Conservation (phyloP, 352 stramenopile species). For the Peronosclerospora sorghi region DNA sequence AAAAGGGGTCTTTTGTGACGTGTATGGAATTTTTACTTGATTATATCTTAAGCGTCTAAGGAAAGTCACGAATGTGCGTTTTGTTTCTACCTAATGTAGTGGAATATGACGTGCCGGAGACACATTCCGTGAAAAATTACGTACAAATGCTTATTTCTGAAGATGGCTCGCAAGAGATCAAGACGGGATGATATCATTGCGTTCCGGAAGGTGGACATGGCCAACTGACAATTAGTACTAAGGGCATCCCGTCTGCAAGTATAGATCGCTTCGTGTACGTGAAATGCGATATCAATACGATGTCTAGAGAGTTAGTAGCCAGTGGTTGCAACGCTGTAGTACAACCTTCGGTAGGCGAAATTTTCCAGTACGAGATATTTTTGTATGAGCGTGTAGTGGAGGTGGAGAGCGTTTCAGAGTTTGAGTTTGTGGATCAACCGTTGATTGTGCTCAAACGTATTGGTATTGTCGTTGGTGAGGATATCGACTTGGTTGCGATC, state of each 20-base stretch:
- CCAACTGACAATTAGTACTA: constrained; percentile 68
- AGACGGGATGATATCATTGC: constrained; percentile 71
- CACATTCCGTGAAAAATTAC: constrained; percentile 78
- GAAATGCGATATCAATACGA: constrained; percentile 82
- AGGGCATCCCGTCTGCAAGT: constrained; percentile 50
- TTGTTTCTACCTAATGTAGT: constrained; percentile 25
- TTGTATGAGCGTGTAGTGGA: constrained; percentile 83
- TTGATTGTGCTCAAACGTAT: constrained; percentile 81
- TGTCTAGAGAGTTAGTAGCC: constrained; percentile 68
- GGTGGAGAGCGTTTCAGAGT: constrained; percentile 78
- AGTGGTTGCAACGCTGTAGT: constrained; percentile 80
- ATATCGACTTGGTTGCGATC: constrained; percentile 76
- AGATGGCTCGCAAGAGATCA: constrained; percentile 56
- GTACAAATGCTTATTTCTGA: constrained; percentile 75
- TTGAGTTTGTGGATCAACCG: constrained; percentile 80
- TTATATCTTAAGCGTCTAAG: neutral
- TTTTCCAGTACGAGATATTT: constrained; percentile 84
- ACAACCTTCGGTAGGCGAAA: constrained; percentile 73
- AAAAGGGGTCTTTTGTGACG: constrained; percentile 76
- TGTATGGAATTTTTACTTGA: constrained; percentile 22
- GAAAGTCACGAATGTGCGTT: neutral
- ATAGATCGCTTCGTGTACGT: constrained; percentile 81
- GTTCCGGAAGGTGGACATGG: constrained; percentile 49
- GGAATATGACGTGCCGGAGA: constrained; percentile 69
- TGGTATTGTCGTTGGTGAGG: constrained; percentile 55